phyloP scores from a whole-genome alignment of 2,329 filamentous ascomycete species.

The Ophiostoma piceae region DNA sequence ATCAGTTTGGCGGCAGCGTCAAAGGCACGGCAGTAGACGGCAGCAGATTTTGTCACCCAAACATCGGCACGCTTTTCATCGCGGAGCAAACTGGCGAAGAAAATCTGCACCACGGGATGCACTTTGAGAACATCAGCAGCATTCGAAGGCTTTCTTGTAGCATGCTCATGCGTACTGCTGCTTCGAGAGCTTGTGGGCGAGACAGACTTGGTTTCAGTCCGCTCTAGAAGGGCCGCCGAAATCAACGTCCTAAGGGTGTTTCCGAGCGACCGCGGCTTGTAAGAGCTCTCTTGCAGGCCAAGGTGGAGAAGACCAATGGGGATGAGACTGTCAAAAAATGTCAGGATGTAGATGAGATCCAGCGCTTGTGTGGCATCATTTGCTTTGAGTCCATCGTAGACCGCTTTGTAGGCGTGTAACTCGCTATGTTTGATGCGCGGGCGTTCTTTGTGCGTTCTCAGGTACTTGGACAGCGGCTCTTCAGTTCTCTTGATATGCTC shows the following conservation, averaged over 20 bases:
- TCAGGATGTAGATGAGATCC: conserved; percentile 59
- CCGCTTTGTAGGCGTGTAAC: conserved; percentile 44
- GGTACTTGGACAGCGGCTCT: conserved; percentile 57
- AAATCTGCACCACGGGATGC: conserved; percentile 50
- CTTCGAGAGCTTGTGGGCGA: conserved; percentile 39
- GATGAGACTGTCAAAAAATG: conserved; percentile 60
- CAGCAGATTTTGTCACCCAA: conserved; percentile 47
- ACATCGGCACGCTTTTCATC: conserved; percentile 40
- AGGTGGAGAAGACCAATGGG: conserved; percentile 61
- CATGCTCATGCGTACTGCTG: conserved; percentile 26
- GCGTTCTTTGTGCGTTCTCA: conserved; percentile 52
- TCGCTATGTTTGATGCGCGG: conserved; percentile 45
- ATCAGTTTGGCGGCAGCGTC: conserved; percentile 43
- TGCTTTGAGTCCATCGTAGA: conserved; percentile 46
- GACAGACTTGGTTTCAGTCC: conserved; percentile 43
- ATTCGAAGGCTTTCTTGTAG: conserved; percentile 27
- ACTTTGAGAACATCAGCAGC: conserved; percentile 47
- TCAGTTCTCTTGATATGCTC: conserved; percentile 56
- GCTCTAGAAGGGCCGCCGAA: conserved; percentile 48
- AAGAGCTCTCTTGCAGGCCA: conserved; percentile 42
- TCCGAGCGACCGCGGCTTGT: conserved; percentile 38
- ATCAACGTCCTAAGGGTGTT: conserved; percentile 48
- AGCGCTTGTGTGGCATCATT: conserved; percentile 49
- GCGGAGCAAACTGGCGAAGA: conserved; percentile 45
- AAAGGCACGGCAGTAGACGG: conserved; percentile 47